Evolutionary conservation across 768 basidiomycete genomes (phyloP), one percentile per base, ranked within the genome.

Genomic region (Hypsizygus marmoreus): DNA sequence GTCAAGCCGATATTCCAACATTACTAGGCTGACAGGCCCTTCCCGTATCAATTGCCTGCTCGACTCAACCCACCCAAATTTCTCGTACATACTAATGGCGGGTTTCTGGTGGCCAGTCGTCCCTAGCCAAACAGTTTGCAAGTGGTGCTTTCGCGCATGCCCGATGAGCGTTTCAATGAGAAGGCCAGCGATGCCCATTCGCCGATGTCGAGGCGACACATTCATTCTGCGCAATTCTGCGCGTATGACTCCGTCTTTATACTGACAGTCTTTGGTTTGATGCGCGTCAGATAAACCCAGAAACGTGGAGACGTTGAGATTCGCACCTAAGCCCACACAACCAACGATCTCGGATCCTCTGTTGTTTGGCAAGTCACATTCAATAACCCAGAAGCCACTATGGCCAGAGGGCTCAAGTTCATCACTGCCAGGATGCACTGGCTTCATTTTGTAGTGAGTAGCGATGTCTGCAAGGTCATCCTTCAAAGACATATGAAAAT

Each of bases 361-460:
- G 10, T 34, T 10, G 30, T 56, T 45, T 3, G 52, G 47, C 3
- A 40, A 35, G 19, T 52, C 51, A n/a, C 45, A 48, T 26, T 49
- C 61, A 7, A 51, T 56, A 17, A 62, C 56, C 58, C 58, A 62
- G 34, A 62, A 62, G 6, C 40, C 61, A 9, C 52, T 56, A 3
- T 51, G 51, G 17, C 41, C 44, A 2, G 47, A 28, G 13, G 50
- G 50, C 11, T 34, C 16, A 6, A 51, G 23, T 4, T 33, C 33
- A 4, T 28, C 46, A 10, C 11, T 29, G 12, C 20, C 36, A 1
- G 35, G 31, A 8, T 26, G 13, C 1, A 26, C 20, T 1, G 46
- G 36, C 6, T 25, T 22, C 46, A 55, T 45, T 13, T 45, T 40
- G 43, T 63, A 65, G 26, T 53, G 29, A 1, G 33, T 43, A 1